Conservation (phyloP, 306 rosid genomes). For the Vigna mungo region DNA sequence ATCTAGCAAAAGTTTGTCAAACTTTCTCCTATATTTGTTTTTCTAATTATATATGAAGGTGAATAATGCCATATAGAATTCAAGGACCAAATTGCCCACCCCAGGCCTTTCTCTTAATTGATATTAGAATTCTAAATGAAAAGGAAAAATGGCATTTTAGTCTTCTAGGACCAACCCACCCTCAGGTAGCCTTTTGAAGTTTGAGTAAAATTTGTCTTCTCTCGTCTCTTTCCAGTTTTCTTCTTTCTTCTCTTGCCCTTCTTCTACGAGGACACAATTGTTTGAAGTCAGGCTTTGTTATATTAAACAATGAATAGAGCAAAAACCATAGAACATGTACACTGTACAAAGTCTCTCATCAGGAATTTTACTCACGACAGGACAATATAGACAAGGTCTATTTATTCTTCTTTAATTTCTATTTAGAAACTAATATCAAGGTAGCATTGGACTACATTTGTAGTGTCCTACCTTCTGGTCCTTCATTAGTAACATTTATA, state of each 20-base stretch:
- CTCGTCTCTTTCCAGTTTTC: constrained; percentile 55
- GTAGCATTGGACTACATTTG: background rate
- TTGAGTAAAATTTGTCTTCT: constrained; percentile 45
- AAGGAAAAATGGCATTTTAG: constrained; percentile 45
- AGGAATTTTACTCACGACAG: constrained; percentile 9
- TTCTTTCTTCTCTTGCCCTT: constrained; percentile 55
- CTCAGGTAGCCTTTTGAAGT: constrained; percentile 53
- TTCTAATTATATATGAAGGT: background rate
- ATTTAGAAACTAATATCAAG: constrained; percentile 13
- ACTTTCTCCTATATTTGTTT: constrained; percentile 6
- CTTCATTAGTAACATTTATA: constrained; percentile 9
- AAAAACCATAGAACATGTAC: constrained; percentile 34
- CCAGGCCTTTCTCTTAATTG: constrained; percentile 35
- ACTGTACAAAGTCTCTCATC: constrained; percentile 32
- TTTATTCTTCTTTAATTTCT: constrained; percentile 11
- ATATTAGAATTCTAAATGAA: constrained; percentile 43
- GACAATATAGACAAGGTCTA: constrained; percentile 26
- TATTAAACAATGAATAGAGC: constrained; percentile 40
- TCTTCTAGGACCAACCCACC: constrained; percentile 62
- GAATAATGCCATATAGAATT: constrained; percentile 11
- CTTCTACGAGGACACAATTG: constrained; percentile 52
- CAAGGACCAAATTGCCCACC: background rate
- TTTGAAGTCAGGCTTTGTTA: constrained; percentile 50
- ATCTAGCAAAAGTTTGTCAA: background rate
- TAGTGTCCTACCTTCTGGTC: background rate